Evolutionary conservation across 2,329 filamentous ascomycete species (phyloP), one percentile per base, ranked within the genome.

Genomic region (Calycina herbarum): DNA sequence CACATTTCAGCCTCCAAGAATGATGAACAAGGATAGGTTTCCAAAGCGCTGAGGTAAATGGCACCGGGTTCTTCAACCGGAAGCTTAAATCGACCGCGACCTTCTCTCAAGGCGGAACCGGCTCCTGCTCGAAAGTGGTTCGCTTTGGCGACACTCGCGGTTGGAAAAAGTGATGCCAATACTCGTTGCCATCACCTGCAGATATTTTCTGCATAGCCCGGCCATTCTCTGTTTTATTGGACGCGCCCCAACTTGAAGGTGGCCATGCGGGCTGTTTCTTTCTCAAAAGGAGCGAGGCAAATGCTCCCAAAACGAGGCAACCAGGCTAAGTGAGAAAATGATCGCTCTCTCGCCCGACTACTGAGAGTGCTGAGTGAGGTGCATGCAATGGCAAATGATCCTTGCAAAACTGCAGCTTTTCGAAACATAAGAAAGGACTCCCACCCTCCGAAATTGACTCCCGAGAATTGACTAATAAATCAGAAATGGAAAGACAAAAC

Each of bases 221-320:
- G 56, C 57, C 31, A 57, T 45, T 48, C 57, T 58, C 58, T 31
- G 35, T 57, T 31, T 51, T 54, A 65, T 67, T 67, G 63, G 66
- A 31, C 42, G 51, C 56, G 33, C 48, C 35, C 59, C 51, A 48
- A 57, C 57, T 20, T 61, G 27, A 35, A 56, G 51, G 58, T 61
- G 45, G 64, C 56, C 66, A 67, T 64, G 29, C 57, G 51, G 15
- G 42, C 58, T 66, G 57, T 48, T 62, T 59, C 61, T 64, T 42
- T 40, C 65, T 69, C 64, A 40, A 63, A 62, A 61, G 48, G 61
- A 63, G 62, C 63, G 65, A 69, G 64, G 64, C 64, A 64, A 67
- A 57, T 64, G 54, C 29, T 57, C 59, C 48, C 27, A 64, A 64
- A 68, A 72, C 68, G 67, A 72, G 70, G 70, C 69, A 69, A 72